These are phyloP conservation scores for Debaryomycetaceae sp. DNA, from an alignment of 1,139 yeast species.

Conservation along the genomic window DNA sequence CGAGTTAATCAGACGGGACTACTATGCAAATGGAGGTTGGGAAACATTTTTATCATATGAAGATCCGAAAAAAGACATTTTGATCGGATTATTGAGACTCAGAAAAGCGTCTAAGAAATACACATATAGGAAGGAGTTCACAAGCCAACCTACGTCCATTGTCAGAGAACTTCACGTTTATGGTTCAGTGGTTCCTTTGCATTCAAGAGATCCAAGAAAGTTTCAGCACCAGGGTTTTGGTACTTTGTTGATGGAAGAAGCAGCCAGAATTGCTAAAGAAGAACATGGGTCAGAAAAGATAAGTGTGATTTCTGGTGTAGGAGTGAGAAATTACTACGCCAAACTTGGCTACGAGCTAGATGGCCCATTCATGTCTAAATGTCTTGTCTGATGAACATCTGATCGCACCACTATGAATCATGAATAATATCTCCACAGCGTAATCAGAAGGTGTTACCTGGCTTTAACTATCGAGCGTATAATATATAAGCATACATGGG, in stretches of 20 bases:
- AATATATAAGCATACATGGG: not conserved
- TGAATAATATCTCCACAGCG: no score
- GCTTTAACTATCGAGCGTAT: not conserved
- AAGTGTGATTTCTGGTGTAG: slow-evolving; percentile 95
- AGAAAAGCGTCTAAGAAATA: slow-evolving; percentile 87
- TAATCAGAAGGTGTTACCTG: no score
- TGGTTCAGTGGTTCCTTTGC: slow-evolving; percentile 96
- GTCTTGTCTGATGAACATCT: slow-evolving; percentile 12
- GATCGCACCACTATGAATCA: not conserved
- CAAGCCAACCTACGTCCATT: slow-evolving; percentile 79
- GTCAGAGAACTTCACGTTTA: slow-evolving; percentile 96
- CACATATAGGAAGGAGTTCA: slow-evolving; percentile 87
- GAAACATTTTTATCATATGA: slow-evolving; percentile 95
- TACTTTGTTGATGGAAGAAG: slow-evolving; percentile 95
- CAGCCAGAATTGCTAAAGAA: slow-evolving; percentile 90
- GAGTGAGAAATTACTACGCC: slow-evolving; percentile 93
- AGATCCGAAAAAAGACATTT: slow-evolving; percentile 94
- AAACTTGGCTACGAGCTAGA: slow-evolving; percentile 87
- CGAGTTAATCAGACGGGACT: slow-evolving; percentile 91
- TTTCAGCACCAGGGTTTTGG: slow-evolving; percentile 99
- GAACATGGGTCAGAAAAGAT: slow-evolving; percentile 93
- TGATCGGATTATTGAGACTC: slow-evolving; percentile 84
- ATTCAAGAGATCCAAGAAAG: slow-evolving; percentile 95
- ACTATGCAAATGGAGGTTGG: slow-evolving; percentile 99
- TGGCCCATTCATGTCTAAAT: slow-evolving; percentile 94